Evolutionary conservation across 441 rosid species (phyloP).

Genomic region (Mallotus repandus): DNA sequence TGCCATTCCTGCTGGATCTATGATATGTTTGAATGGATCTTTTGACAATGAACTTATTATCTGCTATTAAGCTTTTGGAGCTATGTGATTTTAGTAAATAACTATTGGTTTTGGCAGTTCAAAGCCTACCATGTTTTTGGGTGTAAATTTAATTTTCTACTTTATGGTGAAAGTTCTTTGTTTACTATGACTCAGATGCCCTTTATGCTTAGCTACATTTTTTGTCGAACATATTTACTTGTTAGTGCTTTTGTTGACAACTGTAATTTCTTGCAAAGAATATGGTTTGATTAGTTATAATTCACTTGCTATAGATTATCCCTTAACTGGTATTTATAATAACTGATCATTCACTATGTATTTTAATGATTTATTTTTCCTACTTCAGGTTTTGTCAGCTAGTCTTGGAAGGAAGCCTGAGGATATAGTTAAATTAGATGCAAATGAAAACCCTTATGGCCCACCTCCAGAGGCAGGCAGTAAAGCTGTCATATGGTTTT

Average conservation of each 20-base stretch:
- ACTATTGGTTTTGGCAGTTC: not conserved
- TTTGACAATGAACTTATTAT: not conserved
- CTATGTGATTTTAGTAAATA: not conserved
- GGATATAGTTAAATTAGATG: conserved; percentile 92
- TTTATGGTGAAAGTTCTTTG: too few species aligned
- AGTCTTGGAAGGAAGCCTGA: conserved; percentile 88
- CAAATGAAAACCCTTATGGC: conserved; percentile 97
- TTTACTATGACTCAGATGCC: too few species aligned
- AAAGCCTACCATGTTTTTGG: not conserved
- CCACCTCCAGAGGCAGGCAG: conserved; percentile 95
- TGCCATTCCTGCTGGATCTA: not conserved
- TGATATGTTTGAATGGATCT: not conserved
- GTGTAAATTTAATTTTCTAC: not conserved
- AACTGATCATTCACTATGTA: not conserved
- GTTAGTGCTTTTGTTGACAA: too few species aligned
- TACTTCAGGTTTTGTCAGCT: conserved; percentile 66
- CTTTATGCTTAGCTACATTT: too few species aligned
- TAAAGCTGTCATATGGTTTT: not conserved
- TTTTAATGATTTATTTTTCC: not conserved
- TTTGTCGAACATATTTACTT: too few species aligned
- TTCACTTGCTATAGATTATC: not conserved
- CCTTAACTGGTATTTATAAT: not conserved
- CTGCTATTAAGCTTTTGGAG: not conserved
- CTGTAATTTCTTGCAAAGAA: too few species aligned
- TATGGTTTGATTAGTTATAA: not conserved